These are phyloP conservation scores for Brassica balearica DNA, from an alignment of 441 rosid species.

Conservation along the genomic window DNA sequence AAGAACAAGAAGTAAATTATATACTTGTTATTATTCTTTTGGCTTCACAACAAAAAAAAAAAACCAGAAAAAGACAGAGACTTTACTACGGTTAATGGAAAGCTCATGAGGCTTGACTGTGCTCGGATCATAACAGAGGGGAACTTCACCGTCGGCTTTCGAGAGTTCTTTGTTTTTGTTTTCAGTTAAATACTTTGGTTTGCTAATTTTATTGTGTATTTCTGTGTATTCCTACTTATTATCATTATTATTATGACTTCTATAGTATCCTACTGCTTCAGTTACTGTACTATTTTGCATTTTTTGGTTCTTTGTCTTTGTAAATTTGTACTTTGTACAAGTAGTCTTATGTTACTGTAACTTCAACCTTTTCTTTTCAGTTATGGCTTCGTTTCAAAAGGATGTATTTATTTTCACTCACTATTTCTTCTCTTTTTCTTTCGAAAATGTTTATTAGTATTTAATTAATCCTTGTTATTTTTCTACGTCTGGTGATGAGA, in stretches of 20 bases:
- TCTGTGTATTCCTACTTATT: slow-evolving; percentile 28
- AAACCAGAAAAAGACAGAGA: slow-evolving; percentile 21
- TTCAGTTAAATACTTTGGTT: slow-evolving; percentile 25
- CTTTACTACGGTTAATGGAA: slow-evolving; percentile 15
- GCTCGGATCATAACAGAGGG: slow-evolving; percentile 4
- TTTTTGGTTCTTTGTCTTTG: slow-evolving; percentile 6
- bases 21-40: slow-evolving; percentile 36
- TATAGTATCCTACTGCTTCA: slow-evolving; percentile 31
- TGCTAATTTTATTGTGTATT: slow-evolving; percentile 34
- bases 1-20: not conserved
- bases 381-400: not conserved
- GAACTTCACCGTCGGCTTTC: slow-evolving; percentile 17
- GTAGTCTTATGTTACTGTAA: not conserved
- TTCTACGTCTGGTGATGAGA: not conserved
- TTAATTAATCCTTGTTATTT: not conserved
- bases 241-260: slow-evolving; percentile 10
- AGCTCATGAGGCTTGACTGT: slow-evolving; percentile 33
- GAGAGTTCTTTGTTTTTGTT: slow-evolving; percentile 15
- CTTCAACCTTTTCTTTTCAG: not conserved
- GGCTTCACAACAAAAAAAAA: slow-evolving; percentile 15
- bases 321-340: slow-evolving; percentile 43
- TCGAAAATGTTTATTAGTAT: not conserved
- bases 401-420: slow-evolving; percentile 2
- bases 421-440: not conserved
- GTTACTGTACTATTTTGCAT: slow-evolving; percentile 1